Base-by-base conservation (phyloP, 2,329 filamentous ascomycete species). In the Venturia aucupariae region DNA sequence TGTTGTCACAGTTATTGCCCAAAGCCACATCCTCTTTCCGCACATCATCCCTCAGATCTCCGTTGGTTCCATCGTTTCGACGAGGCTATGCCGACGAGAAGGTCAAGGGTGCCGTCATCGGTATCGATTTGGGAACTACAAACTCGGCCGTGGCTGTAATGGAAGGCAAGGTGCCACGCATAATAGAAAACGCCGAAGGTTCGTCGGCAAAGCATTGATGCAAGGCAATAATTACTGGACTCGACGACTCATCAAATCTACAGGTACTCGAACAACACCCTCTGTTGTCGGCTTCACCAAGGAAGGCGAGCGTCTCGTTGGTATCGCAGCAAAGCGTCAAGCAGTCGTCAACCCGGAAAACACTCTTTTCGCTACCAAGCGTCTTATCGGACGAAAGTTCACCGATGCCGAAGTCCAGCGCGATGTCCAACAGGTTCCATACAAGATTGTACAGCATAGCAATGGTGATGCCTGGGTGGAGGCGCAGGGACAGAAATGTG, bases 101-200 rank as follows among this genome's bases (percentile, higher is more conserved):
- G 86, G 90, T 97, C 67, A 90, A 93, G 82, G 94, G 94, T 75
- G 81, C 90, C 74, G 93, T 97, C 78, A 97, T 97, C 75, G 94
- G 94, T 88, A 97, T 97, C 77, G 93, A 97, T 84, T 81, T 97
- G 74, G 93, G 93, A 75, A 97, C 93, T 75, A 97, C 93, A 73
- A 97, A 97, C 86, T 97, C 93, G 67, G 93, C 93, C 65, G 93
- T 97, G 67, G 93, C 92, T 74, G 83, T 97, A 69, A 96, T 97
- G 92, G 93, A 97, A 84, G 94, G 93, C 80, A 96, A 96, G 84
- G 80, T 84, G 65, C 91, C 93, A 72, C 91, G 88, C 80, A 97
- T 97, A 77, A 97, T 97, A 77, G 93, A 97, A 81, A 97, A 97
- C 85, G 83, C 92, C 35, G 93, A 97, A 84, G 92, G 91, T 92